Conservation (phyloP, 306 rosid species). For the Malus sieversii region DNA sequence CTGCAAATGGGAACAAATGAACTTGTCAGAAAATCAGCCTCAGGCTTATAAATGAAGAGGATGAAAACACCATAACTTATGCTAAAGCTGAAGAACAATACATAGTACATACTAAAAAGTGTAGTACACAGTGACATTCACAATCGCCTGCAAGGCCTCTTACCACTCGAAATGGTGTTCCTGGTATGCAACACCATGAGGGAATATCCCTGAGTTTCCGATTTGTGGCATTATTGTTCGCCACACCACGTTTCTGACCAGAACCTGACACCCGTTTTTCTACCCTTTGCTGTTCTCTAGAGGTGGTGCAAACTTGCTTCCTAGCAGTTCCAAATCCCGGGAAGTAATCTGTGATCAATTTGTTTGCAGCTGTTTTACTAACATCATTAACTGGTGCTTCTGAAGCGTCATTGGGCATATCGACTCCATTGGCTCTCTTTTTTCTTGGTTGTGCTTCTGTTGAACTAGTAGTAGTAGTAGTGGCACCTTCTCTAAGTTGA, state of each 20-base stretch:
- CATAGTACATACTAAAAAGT: neutral
- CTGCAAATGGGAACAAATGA: constrained; percentile 38
- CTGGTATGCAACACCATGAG: constrained; percentile 72
- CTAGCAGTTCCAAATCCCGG: constrained; percentile 43
- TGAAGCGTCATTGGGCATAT: constrained; percentile 25
- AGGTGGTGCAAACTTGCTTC: constrained; percentile 37
- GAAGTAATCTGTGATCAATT: constrained; percentile 82
- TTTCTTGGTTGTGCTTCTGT: constrained; percentile 29
- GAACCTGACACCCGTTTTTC: constrained; percentile 30
- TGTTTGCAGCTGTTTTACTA: constrained; percentile 50
- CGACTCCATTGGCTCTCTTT: constrained; percentile 31
- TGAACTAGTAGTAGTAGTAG: constrained; percentile 8
- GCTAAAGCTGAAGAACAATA: neutral
- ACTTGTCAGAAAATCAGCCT: constrained; percentile 9
- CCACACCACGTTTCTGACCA: constrained; percentile 28
- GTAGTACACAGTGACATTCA: neutral
- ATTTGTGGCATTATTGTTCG: constrained; percentile 27
- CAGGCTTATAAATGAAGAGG: neutral
- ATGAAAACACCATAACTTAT: neutral
- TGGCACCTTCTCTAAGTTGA: constrained; percentile 51
- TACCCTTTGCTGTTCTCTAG: constrained; percentile 24
- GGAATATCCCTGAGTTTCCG: constrained; percentile 64
- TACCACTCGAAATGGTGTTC: constrained; percentile 94
- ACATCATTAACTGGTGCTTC: constrained; percentile 34
- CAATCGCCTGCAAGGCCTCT: constrained; percentile 21